Conservation (phyloP, 768 basidiomycete genomes). For the Austroboletus eburneus region DNA sequence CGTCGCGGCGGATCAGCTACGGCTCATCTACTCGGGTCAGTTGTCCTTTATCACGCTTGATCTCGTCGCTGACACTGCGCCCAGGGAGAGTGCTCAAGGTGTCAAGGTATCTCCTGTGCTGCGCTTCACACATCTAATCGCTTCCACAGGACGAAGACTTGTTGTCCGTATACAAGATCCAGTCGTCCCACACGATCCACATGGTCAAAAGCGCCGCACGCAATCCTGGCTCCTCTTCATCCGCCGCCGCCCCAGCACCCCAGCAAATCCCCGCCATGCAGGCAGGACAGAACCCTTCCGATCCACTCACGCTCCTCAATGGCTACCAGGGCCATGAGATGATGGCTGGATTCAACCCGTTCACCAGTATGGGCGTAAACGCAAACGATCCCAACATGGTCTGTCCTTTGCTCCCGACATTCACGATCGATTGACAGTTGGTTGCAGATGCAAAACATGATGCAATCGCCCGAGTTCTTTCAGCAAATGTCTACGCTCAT, state of each 20-base stretch:
- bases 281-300: slow-evolving; percentile 83
- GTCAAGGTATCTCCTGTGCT: slow-evolving; percentile 1
- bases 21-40: slow-evolving; percentile 89
- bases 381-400: slow-evolving; percentile 94
- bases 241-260: slow-evolving; percentile 40
- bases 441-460: slow-evolving; percentile 71
- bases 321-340: slow-evolving; percentile 71
- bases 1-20: slow-evolving; percentile 81
- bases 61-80: not conserved
- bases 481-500: slow-evolving; percentile 86
- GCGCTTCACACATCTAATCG: slow-evolving; percentile 5
- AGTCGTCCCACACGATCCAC: slow-evolving; percentile 82
- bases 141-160: slow-evolving; percentile 69
- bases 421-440: not conserved
- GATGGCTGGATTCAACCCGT: slow-evolving; percentile 88
- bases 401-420: slow-evolving; percentile 14
- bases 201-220: slow-evolving; percentile 87
- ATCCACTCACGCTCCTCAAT: slow-evolving; percentile 83
- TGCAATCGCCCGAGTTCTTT: slow-evolving; percentile 80
- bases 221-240: slow-evolving; percentile 27
- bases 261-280: slow-evolving; percentile 74
- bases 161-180: slow-evolving; percentile 86
- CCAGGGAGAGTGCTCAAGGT: slow-evolving; percentile 74
- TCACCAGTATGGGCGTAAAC: slow-evolving; percentile 87
- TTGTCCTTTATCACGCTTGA: not conserved